A percentile compares a stretch with the other conserved stretches of the same genome.
Evolutionary conservation across 176 grass and related monocot genomes (phyloP).

Genomic region (Raddia guianensis): DNA sequence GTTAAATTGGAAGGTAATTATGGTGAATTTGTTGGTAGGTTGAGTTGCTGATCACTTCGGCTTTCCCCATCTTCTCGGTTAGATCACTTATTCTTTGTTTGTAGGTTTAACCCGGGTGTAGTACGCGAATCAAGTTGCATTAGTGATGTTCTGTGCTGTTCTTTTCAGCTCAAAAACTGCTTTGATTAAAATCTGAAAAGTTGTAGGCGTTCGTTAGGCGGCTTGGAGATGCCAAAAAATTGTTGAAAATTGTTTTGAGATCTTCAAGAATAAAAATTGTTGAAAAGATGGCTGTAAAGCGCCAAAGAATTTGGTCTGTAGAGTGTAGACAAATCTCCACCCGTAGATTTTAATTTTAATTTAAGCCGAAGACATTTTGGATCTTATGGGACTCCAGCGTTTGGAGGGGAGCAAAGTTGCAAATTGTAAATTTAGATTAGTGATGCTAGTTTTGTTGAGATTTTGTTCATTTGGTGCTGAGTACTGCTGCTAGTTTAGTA

Average conservation of each 20-base stretch:
- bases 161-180: neutral
- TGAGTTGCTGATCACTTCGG: neutral
- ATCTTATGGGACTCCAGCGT: neutral
- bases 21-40: constrained; percentile 14
- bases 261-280: too few relatives aligned
- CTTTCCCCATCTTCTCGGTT: neutral
- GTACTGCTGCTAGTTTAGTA: neutral
- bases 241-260: too few relatives aligned
- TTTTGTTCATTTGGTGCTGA: neutral
- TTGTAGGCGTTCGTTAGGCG: too few relatives aligned
- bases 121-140: neutral
- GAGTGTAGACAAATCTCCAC: too few relatives aligned
- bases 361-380: too few relatives aligned
- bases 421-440: neutral
- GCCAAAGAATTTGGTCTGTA: too few relatives aligned
- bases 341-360: too few relatives aligned
- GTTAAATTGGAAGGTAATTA: neutral
- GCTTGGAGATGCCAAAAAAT: too few relatives aligned
- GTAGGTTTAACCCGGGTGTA: neutral
- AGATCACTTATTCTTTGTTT: neutral
- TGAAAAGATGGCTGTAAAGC: too few relatives aligned
- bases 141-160: neutral
- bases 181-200: too few relatives aligned
- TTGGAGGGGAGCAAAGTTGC: constrained; percentile 14
- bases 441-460: neutral